Conservation (phyloP, 1,284 basidiomycete genomes). For the Apiotrichum domesticum region DNA sequence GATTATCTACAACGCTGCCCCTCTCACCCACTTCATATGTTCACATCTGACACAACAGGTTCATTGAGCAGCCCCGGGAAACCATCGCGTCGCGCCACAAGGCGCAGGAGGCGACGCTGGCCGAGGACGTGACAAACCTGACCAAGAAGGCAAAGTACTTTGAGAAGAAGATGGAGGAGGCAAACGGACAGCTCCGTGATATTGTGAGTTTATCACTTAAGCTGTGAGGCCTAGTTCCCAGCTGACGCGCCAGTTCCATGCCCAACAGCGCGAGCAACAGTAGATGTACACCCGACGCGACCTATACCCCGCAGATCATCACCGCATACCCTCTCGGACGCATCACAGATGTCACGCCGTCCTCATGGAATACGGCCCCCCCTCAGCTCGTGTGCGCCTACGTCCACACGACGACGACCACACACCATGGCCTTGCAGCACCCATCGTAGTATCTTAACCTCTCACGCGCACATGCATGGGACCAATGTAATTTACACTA, state of each 20-base stretch:
- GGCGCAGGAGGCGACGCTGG: constrained; percentile 67
- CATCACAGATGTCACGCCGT: background rate
- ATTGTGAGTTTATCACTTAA: too few relatives aligned
- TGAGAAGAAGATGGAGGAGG: constrained; percentile 84
- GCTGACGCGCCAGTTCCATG: constrained; percentile 38
- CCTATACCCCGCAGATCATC: background rate
- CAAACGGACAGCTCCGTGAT: constrained; percentile 75
- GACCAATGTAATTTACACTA: constrained; percentile 16
- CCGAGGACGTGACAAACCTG: constrained; percentile 70
- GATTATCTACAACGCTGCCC: too few relatives aligned
- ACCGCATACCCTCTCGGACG: background rate
- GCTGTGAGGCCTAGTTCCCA: too few relatives aligned
- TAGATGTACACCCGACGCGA: background rate
- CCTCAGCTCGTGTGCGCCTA: background rate
- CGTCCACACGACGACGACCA: background rate
- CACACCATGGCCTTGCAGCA: background rate
- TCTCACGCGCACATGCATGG: constrained; percentile 20
- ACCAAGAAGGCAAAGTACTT: constrained; percentile 74
- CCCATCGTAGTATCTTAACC: background rate
- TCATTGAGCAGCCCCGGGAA: constrained; percentile 74
- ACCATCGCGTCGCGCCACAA: constrained; percentile 70
- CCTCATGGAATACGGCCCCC: background rate
- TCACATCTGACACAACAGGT: constrained; percentile 55
- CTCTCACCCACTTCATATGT: too few relatives aligned
- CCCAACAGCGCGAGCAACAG: constrained; percentile 29